phyloP scores from a whole-genome alignment of 2,329 filamentous ascomycete genomes.

The Juglanconis oblonga region DNA sequence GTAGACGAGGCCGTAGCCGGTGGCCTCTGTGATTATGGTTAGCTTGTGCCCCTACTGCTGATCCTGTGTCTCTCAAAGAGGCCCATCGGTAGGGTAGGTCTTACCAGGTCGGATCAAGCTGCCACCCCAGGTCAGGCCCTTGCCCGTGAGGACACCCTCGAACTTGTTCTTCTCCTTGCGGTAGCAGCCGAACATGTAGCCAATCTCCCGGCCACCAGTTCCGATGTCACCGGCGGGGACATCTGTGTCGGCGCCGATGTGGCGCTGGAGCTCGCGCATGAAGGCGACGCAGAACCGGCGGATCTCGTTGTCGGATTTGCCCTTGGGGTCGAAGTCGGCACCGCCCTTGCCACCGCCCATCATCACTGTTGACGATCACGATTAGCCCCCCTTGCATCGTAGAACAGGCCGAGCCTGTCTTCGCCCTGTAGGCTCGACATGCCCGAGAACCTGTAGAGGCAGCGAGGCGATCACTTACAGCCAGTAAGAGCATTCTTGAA shows the following conservation, averaged over 20 bases:
- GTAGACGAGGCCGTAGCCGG: constrained; percentile 94
- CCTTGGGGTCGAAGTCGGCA: constrained; percentile 98
- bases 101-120: constrained; percentile 77
- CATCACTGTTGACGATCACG: constrained; percentile 54
- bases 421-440: neutral
- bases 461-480: constrained; percentile 52
- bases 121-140: constrained; percentile 91
- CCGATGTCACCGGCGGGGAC: constrained; percentile 97
- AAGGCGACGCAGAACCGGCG: constrained; percentile 94
- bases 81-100: constrained; percentile 11
- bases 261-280: constrained; percentile 92
- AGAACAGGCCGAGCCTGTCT: neutral
- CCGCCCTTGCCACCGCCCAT: constrained; percentile 99
- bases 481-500: constrained; percentile 99
- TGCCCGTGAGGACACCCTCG: constrained; percentile 95
- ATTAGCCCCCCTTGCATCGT: neutral
- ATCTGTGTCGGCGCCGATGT: constrained; percentile 95
- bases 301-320: constrained; percentile 96
- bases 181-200: constrained; percentile 93
- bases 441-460: neutral
- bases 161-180: constrained; percentile 83
- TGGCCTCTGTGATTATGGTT: constrained; percentile 63
- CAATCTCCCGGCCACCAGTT: constrained; percentile 87
- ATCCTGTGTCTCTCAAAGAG: neutral
- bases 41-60: neutral